A percentile compares a stretch with the other conserved stretches of the same genome.
Conservation (phyloP, 208 protist genomes). For the Acanthamoeba culbertsoni region DNA sequence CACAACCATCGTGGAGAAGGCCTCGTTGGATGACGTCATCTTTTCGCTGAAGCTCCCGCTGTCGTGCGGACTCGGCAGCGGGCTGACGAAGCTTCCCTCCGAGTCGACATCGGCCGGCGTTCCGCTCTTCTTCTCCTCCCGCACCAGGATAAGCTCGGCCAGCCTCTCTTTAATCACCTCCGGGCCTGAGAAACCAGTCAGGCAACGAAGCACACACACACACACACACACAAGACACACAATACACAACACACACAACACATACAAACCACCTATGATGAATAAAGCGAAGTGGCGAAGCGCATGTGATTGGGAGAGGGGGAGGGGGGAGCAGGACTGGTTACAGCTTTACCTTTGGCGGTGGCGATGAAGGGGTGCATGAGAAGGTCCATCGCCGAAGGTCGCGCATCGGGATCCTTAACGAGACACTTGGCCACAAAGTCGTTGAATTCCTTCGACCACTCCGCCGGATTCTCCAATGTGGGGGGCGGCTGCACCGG, state of each 20-base stretch:
- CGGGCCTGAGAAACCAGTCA: not conserved
- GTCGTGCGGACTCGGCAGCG: not conserved
- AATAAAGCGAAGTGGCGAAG: not conserved
- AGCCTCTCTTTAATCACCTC: not conserved
- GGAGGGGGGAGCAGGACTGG: too few species aligned
- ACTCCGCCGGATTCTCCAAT: not conserved
- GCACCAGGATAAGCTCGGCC: not conserved
- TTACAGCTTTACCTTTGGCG: not conserved
- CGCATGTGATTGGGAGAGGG: too few species aligned
- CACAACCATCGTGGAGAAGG: constrained; percentile 12
- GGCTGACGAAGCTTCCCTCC: not conserved
- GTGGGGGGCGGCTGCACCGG: not conserved
- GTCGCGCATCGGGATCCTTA: not conserved
- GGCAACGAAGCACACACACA: not conserved
- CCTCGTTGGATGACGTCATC: not conserved
- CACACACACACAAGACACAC: not conserved
- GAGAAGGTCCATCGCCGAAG: constrained; percentile 60
- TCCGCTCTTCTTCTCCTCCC: not conserved
- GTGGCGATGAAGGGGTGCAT: constrained; percentile 26
- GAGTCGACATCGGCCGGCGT: not conserved
- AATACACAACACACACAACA: too few species aligned
- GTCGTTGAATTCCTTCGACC: constrained; percentile 9
- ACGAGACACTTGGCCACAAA: constrained; percentile 36
- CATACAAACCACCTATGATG: not conserved
- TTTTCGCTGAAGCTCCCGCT: not conserved